Evolutionary conservation across 495 filamentous ascomycete genomes (phyloP).

Genomic region (Daldinia bambusicola): DNA sequence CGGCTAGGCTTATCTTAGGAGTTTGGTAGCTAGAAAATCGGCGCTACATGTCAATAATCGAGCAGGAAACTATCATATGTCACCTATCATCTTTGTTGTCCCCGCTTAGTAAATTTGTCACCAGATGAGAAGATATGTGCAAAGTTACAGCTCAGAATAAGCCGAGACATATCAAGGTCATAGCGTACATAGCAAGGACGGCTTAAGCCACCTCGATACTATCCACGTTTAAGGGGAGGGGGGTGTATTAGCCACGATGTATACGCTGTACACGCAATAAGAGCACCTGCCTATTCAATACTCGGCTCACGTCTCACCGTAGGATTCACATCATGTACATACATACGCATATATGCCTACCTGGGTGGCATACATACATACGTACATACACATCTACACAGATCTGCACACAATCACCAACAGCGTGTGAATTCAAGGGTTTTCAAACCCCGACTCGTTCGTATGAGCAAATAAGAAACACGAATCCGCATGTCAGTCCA

Average conservation of each 20-base stretch:
- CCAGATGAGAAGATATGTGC: not conserved
- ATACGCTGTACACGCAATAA: slow-evolving; percentile 13
- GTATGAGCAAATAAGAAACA: not conserved
- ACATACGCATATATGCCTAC: not conserved
- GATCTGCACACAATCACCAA: slow-evolving; percentile 28
- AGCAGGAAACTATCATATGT: not conserved
- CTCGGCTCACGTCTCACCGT: slow-evolving; percentile 33
- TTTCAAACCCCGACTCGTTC: slow-evolving; percentile 15
- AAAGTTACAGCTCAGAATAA: slow-evolving; percentile 11
- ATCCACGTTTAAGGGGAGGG: slow-evolving; percentile 9
- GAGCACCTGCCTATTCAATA: slow-evolving; percentile 36
- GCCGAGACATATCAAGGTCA: slow-evolving; percentile 4
- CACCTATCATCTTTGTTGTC: not conserved
- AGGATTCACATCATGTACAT: slow-evolving; percentile 41
- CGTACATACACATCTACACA: slow-evolving; percentile 17
- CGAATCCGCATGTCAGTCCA: slow-evolving; percentile 10
- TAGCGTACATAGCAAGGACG: slow-evolving; percentile 14
- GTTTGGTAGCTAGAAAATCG: not conserved
- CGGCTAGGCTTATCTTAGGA: not conserved
- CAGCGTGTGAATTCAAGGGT: slow-evolving; percentile 21
- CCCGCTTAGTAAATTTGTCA: not conserved
- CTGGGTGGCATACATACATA: slow-evolving; percentile 10
- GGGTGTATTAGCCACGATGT: slow-evolving; percentile 6
- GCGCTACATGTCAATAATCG: not conserved
- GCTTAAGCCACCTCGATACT: slow-evolving; percentile 13